Conservation (phyloP, 2,329 filamentous ascomycete species). For the Hypoxylon sp. region DNA sequence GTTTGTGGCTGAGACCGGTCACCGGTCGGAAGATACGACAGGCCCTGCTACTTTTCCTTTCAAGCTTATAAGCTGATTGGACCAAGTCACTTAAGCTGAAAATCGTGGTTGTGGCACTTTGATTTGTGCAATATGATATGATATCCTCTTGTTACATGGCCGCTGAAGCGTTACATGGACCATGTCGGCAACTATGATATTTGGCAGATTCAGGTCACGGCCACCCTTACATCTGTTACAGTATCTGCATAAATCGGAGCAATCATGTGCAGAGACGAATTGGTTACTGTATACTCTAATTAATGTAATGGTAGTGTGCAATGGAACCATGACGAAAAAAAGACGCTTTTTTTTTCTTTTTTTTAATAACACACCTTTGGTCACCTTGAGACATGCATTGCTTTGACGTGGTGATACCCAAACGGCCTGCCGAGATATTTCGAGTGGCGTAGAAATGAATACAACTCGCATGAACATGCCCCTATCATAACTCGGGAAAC, state of each 20-base stretch:
- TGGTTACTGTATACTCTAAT: conserved; percentile 5
- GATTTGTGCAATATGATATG: not conserved
- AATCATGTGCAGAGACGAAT: conserved; percentile 3
- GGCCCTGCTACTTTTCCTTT: conserved; percentile 3
- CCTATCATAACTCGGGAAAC: not conserved
- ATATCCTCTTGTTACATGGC: not conserved
- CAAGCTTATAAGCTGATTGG: conserved; percentile 8
- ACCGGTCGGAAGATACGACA: not conserved
- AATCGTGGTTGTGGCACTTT: not conserved
- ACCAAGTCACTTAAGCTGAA: not conserved
- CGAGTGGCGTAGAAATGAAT: not conserved
- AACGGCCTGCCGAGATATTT: conserved; percentile 11
- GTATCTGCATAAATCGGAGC: conserved; percentile 16
- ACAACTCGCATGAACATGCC: not conserved
- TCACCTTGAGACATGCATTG: conserved; percentile 1
- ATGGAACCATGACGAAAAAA: conserved; percentile 13
- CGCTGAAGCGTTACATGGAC: conserved; percentile 4
- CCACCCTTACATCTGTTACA: conserved; percentile 1
- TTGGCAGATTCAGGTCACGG: not conserved
- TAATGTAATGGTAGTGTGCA: conserved; percentile 11
- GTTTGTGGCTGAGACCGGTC: not conserved
- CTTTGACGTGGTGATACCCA: conserved; percentile 9
- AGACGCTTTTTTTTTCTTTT: not conserved
- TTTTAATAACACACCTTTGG: not conserved
- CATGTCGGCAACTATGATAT: conserved; percentile 15